Evolutionary conservation across 441 rosid species (phyloP), one percentile per base, ranked within the genome.

Genomic region (Adansonia madagascariensis): DNA sequence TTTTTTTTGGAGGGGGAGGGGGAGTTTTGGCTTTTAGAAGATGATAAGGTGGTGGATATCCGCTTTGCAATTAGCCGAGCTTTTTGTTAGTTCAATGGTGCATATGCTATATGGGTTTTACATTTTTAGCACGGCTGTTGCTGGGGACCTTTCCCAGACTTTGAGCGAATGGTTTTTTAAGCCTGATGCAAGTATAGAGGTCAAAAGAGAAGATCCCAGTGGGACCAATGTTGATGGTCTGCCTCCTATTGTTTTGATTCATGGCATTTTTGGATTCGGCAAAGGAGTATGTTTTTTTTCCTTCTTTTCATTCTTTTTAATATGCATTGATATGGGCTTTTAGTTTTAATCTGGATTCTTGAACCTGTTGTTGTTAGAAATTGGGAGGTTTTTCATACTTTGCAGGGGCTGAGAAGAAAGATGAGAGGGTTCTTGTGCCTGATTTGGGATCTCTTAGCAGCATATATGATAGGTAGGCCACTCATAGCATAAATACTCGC

Each of bases 221-320:
- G 75, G 43, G 4, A 82, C 73, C 57, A 84, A 70, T 69, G 85
- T 61, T 14, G 83, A 70, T 80, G 87, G 81, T 79, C 71, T 93
- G 72, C 95, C 97, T 87, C 98, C 99, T 4, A 92, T 95, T 78
- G 98, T 95, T 1, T 72, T 95, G 79, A 91, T 95, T 62, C 99
- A 95, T 86, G 99, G 99, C 50, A 93, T 95, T 79, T 95, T 95
- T 68, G 99, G 98, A 67, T 95, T 95, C 82, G 98, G 99, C 70
- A 91, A 94, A 86, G 99, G 98, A 91, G 98, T 93, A 82, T 22
- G 77, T 31, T 15, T 11, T 24, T 12, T 46, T 27, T 27, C 24
- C 24, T 27, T 27, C 31, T 27, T 27, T 27, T 27, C 31, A 27
- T 27, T 27, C 31, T 27, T 27, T 27, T 27, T 27, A 27, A 27